phyloP scores from a whole-genome alignment of 2,329 filamentous ascomycete genomes.

The Cladophialophora yegresii region DNA sequence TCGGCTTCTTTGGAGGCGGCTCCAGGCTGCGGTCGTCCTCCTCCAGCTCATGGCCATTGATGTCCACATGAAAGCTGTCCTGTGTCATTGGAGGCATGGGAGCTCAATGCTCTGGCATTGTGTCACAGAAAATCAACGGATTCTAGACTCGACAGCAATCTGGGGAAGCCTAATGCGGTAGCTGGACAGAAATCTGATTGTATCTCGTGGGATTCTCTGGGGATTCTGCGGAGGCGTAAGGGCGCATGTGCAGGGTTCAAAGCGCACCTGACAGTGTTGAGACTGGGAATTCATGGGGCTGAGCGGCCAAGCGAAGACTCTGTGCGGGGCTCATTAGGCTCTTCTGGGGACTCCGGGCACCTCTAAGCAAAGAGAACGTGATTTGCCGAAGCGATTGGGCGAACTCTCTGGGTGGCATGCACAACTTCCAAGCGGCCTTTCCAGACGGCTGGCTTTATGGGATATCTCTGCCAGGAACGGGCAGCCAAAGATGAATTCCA shows the following conservation, averaged over 20 bases:
- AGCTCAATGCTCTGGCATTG: conserved; percentile 10
- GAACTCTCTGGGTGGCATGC: background rate
- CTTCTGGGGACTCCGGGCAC: background rate
- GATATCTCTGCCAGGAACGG: background rate
- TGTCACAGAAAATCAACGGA: conserved; percentile 1
- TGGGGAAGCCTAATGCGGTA: conserved; percentile 11
- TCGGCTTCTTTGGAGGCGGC: conserved; percentile 44
- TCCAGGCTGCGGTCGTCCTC: conserved; percentile 22
- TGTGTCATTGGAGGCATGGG: conserved; percentile 21
- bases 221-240: conserved; percentile 12
- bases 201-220: conserved; percentile 15
- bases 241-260: background rate
- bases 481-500: background rate
- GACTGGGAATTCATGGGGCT: conserved; percentile 10
- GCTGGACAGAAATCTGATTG: background rate
- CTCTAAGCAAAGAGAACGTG: background rate
- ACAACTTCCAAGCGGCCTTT: background rate
- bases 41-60: conserved; percentile 18
- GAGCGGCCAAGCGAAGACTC: conserved; percentile 5
- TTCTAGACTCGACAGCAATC: conserved; percentile 3
- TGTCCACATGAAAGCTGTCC: conserved; percentile 15
- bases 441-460: too few relatives aligned
- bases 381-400: conserved; percentile 1
- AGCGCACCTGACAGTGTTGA: background rate
- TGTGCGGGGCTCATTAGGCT: conserved; percentile 1